These are phyloP conservation scores for Capsaspora owczarzaki DNA, from an alignment of 78 protist species.

Conservation along the genomic window DNA sequence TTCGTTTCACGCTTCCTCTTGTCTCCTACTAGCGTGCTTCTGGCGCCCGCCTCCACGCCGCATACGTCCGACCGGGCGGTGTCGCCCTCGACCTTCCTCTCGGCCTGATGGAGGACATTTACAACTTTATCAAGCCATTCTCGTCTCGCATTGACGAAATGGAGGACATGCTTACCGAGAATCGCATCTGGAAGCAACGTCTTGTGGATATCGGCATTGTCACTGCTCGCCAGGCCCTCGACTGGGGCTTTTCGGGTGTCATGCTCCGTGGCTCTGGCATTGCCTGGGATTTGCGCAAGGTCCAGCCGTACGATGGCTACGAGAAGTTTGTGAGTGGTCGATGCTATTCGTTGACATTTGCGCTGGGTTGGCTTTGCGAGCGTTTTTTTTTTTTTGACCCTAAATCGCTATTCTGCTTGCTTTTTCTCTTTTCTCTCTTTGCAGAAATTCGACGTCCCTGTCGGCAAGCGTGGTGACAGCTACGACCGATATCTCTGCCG, in stretches of 20 bases:
- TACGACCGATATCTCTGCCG: constrained; percentile 59
- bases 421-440: neutral
- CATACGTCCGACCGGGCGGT: constrained; percentile 48
- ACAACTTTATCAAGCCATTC: constrained; percentile 24
- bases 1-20: no score
- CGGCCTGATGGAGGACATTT: constrained; percentile 44
- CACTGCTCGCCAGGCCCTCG: constrained; percentile 14
- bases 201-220: constrained; percentile 37
- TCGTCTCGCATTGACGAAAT: constrained; percentile 38
- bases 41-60: constrained; percentile 58
- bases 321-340: constrained; percentile 2
- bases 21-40: constrained; percentile 28
- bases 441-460: constrained; percentile 41
- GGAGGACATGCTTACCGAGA: constrained; percentile 46
- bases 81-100: constrained; percentile 28
- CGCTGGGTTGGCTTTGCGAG: neutral
- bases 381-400: neutral
- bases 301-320: constrained; percentile 60
- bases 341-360: neutral
- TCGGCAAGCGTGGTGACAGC: constrained; percentile 45
- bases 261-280: constrained; percentile 47
- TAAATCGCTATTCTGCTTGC: neutral
- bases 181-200: constrained; percentile 58
- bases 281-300: constrained; percentile 43
- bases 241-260: constrained; percentile 42